These are phyloP conservation scores for Fusarium sp. DNA, from an alignment of 2,329 filamentous ascomycete genomes.

Conservation along the genomic window DNA sequence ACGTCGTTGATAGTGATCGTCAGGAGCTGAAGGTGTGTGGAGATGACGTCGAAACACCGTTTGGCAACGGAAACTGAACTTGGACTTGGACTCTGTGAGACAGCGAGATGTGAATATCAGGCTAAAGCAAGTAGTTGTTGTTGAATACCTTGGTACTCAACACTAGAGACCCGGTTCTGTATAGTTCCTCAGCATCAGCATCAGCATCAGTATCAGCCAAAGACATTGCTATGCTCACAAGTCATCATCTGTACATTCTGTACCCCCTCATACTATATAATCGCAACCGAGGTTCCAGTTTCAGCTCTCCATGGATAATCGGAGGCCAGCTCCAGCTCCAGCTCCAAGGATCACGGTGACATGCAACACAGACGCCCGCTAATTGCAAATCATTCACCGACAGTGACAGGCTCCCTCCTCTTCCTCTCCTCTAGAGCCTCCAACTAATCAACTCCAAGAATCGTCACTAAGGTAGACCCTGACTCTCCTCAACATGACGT, in stretches of 20 bases:
- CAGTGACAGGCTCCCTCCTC: not conserved
- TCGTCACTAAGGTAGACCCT: constrained; percentile 33
- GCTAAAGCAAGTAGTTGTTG: not conserved
- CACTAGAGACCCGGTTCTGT: no score
- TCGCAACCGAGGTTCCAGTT: constrained; percentile 5
- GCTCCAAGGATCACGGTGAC: not conserved
- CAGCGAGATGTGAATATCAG: constrained; percentile 21
- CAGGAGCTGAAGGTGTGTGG: constrained; percentile 23
- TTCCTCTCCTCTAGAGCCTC: not conserved
- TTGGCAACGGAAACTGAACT: constrained; percentile 7
- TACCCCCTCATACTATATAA: constrained; percentile 1
- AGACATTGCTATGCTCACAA: not conserved
- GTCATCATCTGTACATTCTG: constrained; percentile 3
- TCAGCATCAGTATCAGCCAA: not conserved
- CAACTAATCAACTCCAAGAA: constrained; percentile 22
- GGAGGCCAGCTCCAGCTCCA: constrained; percentile 4
- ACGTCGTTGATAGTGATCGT: constrained; percentile 37
- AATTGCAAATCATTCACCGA: not conserved
- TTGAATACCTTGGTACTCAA: no score
- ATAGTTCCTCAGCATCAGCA: no score
- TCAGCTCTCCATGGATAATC: constrained; percentile 33
- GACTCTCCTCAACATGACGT: constrained; percentile 30
- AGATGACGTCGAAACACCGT: constrained; percentile 31
- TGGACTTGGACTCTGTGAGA: constrained; percentile 31
- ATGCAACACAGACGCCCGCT: not conserved